Evolutionary conservation across 83 land plant species (phyloP), one percentile per base, ranked within the genome.

Genomic region (Diphasiastrum complanatum): DNA sequence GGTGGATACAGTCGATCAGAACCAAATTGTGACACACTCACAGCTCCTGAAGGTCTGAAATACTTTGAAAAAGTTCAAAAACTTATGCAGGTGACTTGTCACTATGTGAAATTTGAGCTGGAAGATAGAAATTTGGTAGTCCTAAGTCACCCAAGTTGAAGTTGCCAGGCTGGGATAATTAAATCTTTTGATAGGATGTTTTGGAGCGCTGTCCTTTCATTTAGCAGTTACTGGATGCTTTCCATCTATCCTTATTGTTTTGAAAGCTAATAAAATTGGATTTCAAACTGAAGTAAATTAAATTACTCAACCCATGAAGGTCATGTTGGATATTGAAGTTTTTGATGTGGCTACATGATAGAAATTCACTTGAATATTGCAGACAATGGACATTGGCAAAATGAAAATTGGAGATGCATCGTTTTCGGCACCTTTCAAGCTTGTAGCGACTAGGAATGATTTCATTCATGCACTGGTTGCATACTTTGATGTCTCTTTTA

Each of bases 361-460:
- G 8, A 24, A 33, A 25, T 20, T 51, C 59, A 29, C 4, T 40
- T 22, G 43, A 12, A 25, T 18, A 10, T 30, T 68, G 41, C 71
- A 93, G 99, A 85, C 92, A 0, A 89, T 93, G 92, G 99, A 93
- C 65, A 93, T 93, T 29, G 81, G 86, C 25, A 93, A 85, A 66
- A 93, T 93, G 99, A 63, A 57, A 10, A 63, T 92, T 18, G 97
- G 89, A 5, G 96, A 93, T 78, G 92, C 79, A 59, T 83, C 99
- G 24, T 93, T 93, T 65, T 83, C 96, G 2, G 91, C 86, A 35
- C 79, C 91, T n/a, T 93, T 93, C 51, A 93, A 85, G 76, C 84
- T 93, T 33, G 83, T 89, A 23, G 99, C 96, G n/a, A 65, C 76
- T 43, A 85, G 99, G 19, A 79, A 85, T 75, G 99, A 93, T 61